A percentile compares a stretch with the other conserved stretches of the same genome.
phyloP scores from a whole-genome alignment of 1,284 basidiomycete species.

The Fomitiporia mediterranea region DNA sequence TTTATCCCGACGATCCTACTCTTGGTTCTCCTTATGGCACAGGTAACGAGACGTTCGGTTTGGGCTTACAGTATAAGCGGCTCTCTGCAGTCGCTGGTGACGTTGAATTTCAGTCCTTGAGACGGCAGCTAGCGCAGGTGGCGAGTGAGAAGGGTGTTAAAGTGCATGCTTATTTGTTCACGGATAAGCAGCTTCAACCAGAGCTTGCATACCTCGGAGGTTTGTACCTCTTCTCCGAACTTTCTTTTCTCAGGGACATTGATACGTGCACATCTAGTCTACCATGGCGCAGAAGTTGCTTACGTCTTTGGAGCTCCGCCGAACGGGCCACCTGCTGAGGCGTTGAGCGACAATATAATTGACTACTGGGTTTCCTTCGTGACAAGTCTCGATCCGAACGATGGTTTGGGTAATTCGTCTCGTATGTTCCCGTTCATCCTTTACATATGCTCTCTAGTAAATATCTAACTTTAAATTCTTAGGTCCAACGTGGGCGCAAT shows the following conservation, averaged over 20 bases:
- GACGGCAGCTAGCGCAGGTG: conserved; percentile 38
- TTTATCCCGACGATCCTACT: conserved; percentile 46
- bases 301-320: conserved; percentile 36
- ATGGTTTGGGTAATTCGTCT: conserved; percentile 34
- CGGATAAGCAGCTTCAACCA: conserved; percentile 33
- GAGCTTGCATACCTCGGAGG: conserved; percentile 31
- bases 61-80: conserved; percentile 40
- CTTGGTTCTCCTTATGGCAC: conserved; percentile 48
- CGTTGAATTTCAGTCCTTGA: conserved; percentile 37
- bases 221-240: conserved; percentile 21
- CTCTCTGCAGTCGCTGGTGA: conserved; percentile 41
- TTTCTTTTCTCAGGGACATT: not conserved
- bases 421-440: conserved; percentile 2
- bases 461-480: not conserved
- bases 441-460: not conserved
- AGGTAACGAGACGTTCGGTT: conserved; percentile 46
- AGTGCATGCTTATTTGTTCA: conserved; percentile 46
- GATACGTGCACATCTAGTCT: conserved; percentile 26
- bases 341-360: conserved; percentile 38
- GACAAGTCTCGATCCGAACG: conserved; percentile 45
- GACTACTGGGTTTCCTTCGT: conserved; percentile 53
- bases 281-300: conserved; percentile 36
- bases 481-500: conserved; percentile 38
- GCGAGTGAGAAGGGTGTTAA: conserved; percentile 36
- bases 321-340: conserved; percentile 27